phyloP scores from a whole-genome alignment of 805 yeast species.

The Saccharomycopsis sp. region DNA sequence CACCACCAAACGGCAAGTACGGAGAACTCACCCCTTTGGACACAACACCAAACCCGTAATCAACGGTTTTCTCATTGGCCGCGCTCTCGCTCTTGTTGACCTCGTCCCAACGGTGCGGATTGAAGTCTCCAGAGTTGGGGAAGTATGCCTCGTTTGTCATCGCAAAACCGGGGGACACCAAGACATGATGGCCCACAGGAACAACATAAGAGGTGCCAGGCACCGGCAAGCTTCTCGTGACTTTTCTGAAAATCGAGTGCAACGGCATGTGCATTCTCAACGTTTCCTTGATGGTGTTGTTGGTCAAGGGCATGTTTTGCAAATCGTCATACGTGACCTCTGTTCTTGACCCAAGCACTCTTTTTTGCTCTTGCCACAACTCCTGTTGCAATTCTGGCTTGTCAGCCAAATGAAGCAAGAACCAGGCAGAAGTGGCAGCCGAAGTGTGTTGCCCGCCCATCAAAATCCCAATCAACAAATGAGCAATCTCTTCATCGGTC shows the following conservation, averaged over 20 bases:
- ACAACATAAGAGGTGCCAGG: constrained; percentile 75
- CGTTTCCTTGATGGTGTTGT: constrained; percentile 83
- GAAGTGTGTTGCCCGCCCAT: constrained; percentile 99
- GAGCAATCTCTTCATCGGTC: constrained; percentile 94
- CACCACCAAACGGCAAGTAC: constrained; percentile 97
- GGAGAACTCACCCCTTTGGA: constrained; percentile 95
- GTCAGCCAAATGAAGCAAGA: constrained; percentile 81
- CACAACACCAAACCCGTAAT: constrained; percentile 95
- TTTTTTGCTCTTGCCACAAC: constrained; percentile 63
- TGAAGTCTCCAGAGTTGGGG: constrained; percentile 62
- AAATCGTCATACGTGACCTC: constrained; percentile 76
- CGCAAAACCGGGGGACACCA: constrained; percentile 91
- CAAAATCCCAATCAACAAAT: constrained; percentile 84
- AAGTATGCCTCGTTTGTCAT: constrained; percentile 68
- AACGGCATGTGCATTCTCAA: constrained; percentile 93
- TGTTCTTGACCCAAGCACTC: constrained; percentile 46
- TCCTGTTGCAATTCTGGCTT: constrained; percentile 79
- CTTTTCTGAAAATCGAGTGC: constrained; percentile 93
- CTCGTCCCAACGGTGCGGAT: constrained; percentile 83
- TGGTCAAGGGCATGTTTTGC: constrained; percentile 71
- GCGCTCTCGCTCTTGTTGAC: constrained; percentile 28
- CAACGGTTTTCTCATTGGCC: constrained; percentile 40
- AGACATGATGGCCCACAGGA: constrained; percentile 81
- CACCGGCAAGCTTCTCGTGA: constrained; percentile 63
- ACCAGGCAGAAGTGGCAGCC: constrained; percentile 95